These are phyloP conservation scores for Odontarrhena argentea DNA, from an alignment of 345 rosid genomes.

Conservation along the genomic window DNA sequence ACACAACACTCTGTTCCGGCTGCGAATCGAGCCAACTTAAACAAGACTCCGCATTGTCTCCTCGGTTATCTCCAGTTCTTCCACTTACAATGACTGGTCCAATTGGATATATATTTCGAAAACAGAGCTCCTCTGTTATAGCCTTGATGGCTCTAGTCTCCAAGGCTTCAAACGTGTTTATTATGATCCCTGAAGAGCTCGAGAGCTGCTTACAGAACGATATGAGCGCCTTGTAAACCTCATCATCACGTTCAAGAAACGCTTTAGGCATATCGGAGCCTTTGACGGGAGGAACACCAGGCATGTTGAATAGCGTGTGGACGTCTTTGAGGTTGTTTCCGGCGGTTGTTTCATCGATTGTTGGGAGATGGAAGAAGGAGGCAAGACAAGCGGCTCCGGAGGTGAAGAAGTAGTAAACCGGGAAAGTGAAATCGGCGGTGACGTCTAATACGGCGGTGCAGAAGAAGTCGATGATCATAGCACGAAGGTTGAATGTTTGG, in stretches of 20 bases:
- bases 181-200: conserved; percentile 51
- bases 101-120: conserved; percentile 48
- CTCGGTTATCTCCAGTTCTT: conserved; percentile 6
- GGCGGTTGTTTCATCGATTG: conserved; percentile 39
- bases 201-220: conserved; percentile 20
- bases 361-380: conserved; percentile 38
- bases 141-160: conserved; percentile 50
- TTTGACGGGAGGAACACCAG: conserved; percentile 48
- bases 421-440: conserved; percentile 45
- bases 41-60: conserved; percentile 27
- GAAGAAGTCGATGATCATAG: conserved; percentile 54
- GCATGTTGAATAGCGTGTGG: conserved; percentile 42
- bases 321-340: conserved; percentile 47
- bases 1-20: conserved; percentile 51
- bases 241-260: conserved; percentile 39
- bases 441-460: conserved; percentile 43
- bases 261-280: conserved; percentile 38
- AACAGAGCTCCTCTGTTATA: conserved; percentile 49
- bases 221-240: conserved; percentile 37
- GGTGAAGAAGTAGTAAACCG: conserved; percentile 51
- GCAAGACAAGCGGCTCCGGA: conserved; percentile 49
- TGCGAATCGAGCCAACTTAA: conserved; percentile 56
- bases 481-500: conserved; percentile 31
- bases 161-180: conserved; percentile 58
- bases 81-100: conserved; percentile 54